Evolutionary conservation across 192 early-diverging fungal species (phyloP), one percentile per base, ranked within the genome.

Genomic region (Backusella tarrabulga): DNA sequence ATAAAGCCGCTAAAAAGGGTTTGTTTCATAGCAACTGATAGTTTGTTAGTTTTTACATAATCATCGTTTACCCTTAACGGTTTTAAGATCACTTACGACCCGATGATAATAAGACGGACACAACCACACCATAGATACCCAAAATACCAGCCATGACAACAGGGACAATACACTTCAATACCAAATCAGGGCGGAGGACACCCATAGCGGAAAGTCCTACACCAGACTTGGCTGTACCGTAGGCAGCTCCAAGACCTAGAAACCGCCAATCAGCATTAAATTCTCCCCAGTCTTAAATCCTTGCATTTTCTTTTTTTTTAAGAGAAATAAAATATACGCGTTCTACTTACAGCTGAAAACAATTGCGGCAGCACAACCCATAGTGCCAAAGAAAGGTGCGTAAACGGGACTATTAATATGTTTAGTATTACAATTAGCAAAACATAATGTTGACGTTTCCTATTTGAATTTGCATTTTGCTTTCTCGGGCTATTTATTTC

Each of bases 71-170:
- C 14, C 21, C 21, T 38, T 34, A 78, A 63, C 36, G 7, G 7
- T 23, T 52, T 44, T 17, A 19, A 34, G 9, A 69, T 73, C 73
- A 88, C 88, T 76, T 89, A 93, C 93, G 83, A 77, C 89, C 87
- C 79, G 94, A 93, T 50, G 88, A 88, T 77, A 98, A 92, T 77
- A 99, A 85, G 73, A 99, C 98, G 60, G 95, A 88, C 35, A 98
- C 95, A 17, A 99, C 97, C 32, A 99, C 90, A 67, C 98, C 98
- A 88, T 99, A 99, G 67, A 99, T 95, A 36, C 93, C 96, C 86
- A 99, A 92, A 82, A 99, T 99, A 91, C 97, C 97, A 74, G 96
- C 93, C 98, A 99, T 99, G 82, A 99, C 95, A 34, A 99, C 97
- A 9, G 98, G 98, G 74, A 99, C 93, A 67, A 97, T 87, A 26